Evolutionary conservation across 345 rosid species (phyloP), one percentile per base, ranked within the genome.

Genomic region (Brassica rapa): DNA sequence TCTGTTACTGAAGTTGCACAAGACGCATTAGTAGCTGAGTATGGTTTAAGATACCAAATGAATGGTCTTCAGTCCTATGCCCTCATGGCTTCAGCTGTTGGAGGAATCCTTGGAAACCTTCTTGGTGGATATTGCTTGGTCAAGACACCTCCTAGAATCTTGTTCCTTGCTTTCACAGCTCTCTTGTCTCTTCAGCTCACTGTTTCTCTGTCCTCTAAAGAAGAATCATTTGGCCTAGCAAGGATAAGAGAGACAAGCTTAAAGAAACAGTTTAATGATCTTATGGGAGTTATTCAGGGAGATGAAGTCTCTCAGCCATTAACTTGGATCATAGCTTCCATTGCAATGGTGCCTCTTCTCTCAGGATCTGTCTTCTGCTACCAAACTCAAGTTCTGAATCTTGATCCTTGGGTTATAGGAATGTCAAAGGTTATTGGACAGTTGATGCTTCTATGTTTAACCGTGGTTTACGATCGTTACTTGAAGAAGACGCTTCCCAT

Each of bases 1-100:
- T 89, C 98, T 14, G 80, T 94, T 46, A 77, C 89, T 14, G 96
- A 94, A 82, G 97, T 94, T 8, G 92, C 97, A 11, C 84, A 87
- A 55, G 97, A 92, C 66, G 98, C 98, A 71, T 89, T 94, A 65
- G 90, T 94, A 35, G 90, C 97, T 15, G 98, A 92, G 76, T 92
- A 85, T 46, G 98, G 97, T 46, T 83, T 87, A 62, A 86, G 87
- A 74, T 85, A 86, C 67, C 78, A 60, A 66, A 77, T 84, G 14
- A 75, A 66, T 2, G 79, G 81, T 32, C 93, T 92, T 46, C 96
- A 94, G 71, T 89, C 97, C 62, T 94, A 89, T 69, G 92, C 92
- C 4, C 90, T 88, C 57, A 89, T 94, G 92, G 96, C 97, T 83
- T 87, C 82, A 53, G 97, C 98, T 19, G 86, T 77, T 1, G 97